A percentile compares a stretch with the other conserved stretches of the same genome.
Conservation (phyloP, 768 basidiomycete species). For the Sarcomyxa edulis region DNA sequence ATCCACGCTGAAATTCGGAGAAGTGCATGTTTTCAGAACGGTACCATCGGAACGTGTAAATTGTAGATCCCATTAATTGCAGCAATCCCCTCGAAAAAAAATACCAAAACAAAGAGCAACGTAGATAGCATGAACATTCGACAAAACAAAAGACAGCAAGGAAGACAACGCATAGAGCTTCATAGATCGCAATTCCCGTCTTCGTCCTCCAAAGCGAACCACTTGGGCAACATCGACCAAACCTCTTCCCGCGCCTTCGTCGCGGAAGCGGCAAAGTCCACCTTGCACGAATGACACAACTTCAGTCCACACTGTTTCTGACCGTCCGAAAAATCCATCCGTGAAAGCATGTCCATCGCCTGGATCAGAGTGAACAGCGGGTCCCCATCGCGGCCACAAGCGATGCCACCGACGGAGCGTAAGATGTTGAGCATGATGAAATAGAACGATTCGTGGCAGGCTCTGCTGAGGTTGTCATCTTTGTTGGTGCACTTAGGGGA, state of each 20-base stretch:
- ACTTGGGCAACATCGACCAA: constrained; percentile 55
- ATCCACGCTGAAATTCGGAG: too few relatives aligned
- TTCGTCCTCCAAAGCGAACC: constrained; percentile 47
- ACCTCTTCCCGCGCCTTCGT: constrained; percentile 50
- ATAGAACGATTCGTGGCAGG: constrained; percentile 68
- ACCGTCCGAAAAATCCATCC: constrained; percentile 68
- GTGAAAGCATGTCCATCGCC: constrained; percentile 64
- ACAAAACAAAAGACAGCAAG: too few relatives aligned
- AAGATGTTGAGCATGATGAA: constrained; percentile 71
- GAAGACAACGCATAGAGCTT: too few relatives aligned
- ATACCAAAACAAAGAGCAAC: too few relatives aligned
- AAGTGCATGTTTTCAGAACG: too few relatives aligned
- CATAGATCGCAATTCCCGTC: too few relatives aligned
- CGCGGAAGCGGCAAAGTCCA: constrained; percentile 34
- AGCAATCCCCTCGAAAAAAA: too few relatives aligned
- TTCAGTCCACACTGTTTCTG: constrained; percentile 43
- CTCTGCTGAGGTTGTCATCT: constrained; percentile 25
- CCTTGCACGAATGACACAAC: constrained; percentile 48
- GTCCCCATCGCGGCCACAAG: constrained; percentile 69
- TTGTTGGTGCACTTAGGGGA: constrained; percentile 44
- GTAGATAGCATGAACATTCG: too few relatives aligned
- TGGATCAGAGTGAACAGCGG: constrained; percentile 65
- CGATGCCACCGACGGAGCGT: constrained; percentile 66
- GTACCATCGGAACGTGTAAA: too few relatives aligned
- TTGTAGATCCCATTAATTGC: too few relatives aligned